Evolutionary conservation across 2,329 filamentous ascomycete genomes (phyloP).

Genomic region (Colletotrichum cereale): DNA sequence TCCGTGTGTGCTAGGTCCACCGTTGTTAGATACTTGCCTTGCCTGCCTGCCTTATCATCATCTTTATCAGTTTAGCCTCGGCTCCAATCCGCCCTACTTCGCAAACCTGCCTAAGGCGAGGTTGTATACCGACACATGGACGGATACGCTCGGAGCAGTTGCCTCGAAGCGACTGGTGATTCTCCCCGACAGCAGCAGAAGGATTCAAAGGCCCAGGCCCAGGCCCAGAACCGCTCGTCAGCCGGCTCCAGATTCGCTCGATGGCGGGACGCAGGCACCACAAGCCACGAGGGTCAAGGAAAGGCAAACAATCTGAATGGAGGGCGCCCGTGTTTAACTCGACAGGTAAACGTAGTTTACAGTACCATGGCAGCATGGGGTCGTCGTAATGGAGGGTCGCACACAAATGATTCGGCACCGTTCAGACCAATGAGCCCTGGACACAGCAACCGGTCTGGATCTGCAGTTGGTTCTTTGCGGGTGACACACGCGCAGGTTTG

Average conservation of each 20-base stretch:
- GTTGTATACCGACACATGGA: neutral
- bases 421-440: slow-evolving; percentile 1
- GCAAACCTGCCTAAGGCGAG: neutral
- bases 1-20: neutral
- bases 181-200: neutral
- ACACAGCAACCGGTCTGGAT: slow-evolving; percentile 2
- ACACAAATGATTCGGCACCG: slow-evolving; percentile 15
- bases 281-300: neutral
- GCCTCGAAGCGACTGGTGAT: neutral
- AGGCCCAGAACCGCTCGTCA: neutral
- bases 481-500: slow-evolving; percentile 31
- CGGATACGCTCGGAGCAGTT: neutral
- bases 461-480: slow-evolving; percentile 16
- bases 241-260: neutral
- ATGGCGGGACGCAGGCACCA: neutral
- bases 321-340: neutral
- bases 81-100: neutral
- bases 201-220: neutral
- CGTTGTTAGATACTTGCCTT: neutral
- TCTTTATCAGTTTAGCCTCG: neutral
- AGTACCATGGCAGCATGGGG: too few species aligned
- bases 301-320: neutral
- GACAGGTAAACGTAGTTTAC: neutral
- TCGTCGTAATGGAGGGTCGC: slow-evolving; percentile 16
- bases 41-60: neutral